Conservation (phyloP, 352 stramenopile genomes). For the Phytophthora multivora region DNA sequence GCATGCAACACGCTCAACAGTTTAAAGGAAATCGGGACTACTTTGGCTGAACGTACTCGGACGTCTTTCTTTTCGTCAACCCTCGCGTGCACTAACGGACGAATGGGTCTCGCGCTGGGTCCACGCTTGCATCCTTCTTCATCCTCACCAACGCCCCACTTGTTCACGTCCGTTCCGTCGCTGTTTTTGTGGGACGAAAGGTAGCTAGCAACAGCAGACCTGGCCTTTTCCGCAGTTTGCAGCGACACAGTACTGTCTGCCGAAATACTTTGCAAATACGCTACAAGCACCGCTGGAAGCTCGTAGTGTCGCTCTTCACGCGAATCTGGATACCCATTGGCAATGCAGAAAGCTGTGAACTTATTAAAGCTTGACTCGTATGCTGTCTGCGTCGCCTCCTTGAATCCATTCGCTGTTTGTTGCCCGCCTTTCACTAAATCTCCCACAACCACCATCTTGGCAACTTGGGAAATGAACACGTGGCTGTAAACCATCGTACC, state of each 20-base stretch:
- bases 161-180: constrained; percentile 7
- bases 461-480: too few species aligned
- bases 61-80: constrained; percentile 5
- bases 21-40: not conserved
- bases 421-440: not conserved
- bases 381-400: constrained; percentile 8
- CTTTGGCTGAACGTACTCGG: not conserved
- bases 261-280: constrained; percentile 8
- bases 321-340: constrained; percentile 1
- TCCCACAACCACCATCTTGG: not conserved
- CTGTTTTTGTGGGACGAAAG: constrained; percentile 5
- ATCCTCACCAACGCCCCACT: not conserved
- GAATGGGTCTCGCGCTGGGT: constrained; percentile 3
- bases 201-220: constrained; percentile 14
- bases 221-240: constrained; percentile 9
- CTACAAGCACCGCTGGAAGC: constrained; percentile 6
- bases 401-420: constrained; percentile 1
- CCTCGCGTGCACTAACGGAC: constrained; percentile 4
- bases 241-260: constrained; percentile 8
- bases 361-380: constrained; percentile 16
- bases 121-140: not conserved
- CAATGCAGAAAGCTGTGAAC: constrained; percentile 2
- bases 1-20: constrained; percentile 6
- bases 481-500: too few species aligned
- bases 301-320: constrained; percentile 7